Base-by-base conservation (phyloP, 176 grass and related monocot species). In the Coix lacrymajobi region DNA sequence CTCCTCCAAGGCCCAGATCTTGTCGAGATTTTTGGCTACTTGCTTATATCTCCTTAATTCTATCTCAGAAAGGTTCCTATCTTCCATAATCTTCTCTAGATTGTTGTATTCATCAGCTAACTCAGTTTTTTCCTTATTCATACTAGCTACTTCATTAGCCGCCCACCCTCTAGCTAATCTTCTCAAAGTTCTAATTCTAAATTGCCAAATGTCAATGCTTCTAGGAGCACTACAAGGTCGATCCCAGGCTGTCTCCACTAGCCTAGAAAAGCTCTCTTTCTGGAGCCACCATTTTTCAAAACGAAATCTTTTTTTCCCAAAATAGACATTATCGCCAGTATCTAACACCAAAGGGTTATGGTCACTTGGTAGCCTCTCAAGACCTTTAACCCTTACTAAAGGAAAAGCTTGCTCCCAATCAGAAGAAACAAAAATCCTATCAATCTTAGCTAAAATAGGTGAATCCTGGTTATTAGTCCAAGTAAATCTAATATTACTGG, bases 201-300 rank as follows among this genome's bases (percentile, higher is more conserved):
- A 20, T 1, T 16, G 62, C 29, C 62, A 64, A 0, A 5, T 3
- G 8, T 64, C 14, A 0, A 0, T 2, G 2, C 29, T 16, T 17
- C 1, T n/a, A n/a, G n/a, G n/a, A n/a, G n/a, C n/a, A n/a, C n/a
- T n/a, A 20, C 36, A 69, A 0, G 19, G 7, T 0, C 0, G 5
- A 0, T 3, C 0, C 66, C 66, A 69, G 0, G 4, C 22, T 7
- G 40, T 69, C 0, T 2, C 1, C 0, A 41, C 66, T 1, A 69
- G 0, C 0, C 2, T 10, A 0, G 0, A 6, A 41, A 69, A 69
- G 0, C 3, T 0, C 0, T 6, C 8, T 2, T 22, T 67, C 0
- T 38, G 8, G 3, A 11, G 0, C 66, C 66, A 69, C 66, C 65
- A 68, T 2, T 68, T 68, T 1, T 39, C 65, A n/a, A 38, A 68